phyloP scores from a whole-genome alignment of 176 grass and related monocot species.

The Avena atlantica region DNA sequence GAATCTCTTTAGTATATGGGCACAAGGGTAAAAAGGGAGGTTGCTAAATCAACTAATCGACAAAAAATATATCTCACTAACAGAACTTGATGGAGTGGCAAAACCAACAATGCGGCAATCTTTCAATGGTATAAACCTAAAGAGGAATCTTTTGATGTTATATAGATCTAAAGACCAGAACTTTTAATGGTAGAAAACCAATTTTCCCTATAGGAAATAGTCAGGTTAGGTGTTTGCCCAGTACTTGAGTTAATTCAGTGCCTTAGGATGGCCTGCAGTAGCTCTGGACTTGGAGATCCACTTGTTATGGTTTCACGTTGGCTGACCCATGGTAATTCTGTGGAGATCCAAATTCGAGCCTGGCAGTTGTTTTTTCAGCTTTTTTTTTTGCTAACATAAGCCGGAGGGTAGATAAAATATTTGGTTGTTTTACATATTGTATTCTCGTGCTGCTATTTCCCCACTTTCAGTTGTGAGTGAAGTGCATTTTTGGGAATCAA shows the following conservation, averaged over 20 bases:
- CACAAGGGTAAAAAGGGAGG: no score
- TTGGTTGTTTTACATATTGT: not conserved
- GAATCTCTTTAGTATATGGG: no score
- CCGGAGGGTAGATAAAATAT: not conserved
- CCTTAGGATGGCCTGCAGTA: not conserved
- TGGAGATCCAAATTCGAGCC: not conserved
- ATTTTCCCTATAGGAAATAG: not conserved
- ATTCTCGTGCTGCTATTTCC: not conserved
- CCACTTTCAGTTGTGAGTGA: not conserved
- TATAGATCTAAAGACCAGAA: no score
- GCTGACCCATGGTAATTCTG: not conserved
- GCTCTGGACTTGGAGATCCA: not conserved
- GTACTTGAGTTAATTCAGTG: not conserved
- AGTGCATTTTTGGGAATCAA: not conserved
- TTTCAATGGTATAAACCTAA: no score
- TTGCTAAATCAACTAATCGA: no score
- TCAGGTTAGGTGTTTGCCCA: not conserved
- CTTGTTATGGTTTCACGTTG: not conserved
- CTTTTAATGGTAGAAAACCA: no score
- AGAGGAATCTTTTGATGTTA: no score
- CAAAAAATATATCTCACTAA: no score
- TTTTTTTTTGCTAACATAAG: not conserved
- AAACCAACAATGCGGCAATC: no score
- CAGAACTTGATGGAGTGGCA: no score
- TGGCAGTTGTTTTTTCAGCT: not conserved